Evolutionary conservation across 345 rosid genomes (phyloP), one percentile per base, ranked within the genome.

Genomic region (Eucalyptus regnans): DNA sequence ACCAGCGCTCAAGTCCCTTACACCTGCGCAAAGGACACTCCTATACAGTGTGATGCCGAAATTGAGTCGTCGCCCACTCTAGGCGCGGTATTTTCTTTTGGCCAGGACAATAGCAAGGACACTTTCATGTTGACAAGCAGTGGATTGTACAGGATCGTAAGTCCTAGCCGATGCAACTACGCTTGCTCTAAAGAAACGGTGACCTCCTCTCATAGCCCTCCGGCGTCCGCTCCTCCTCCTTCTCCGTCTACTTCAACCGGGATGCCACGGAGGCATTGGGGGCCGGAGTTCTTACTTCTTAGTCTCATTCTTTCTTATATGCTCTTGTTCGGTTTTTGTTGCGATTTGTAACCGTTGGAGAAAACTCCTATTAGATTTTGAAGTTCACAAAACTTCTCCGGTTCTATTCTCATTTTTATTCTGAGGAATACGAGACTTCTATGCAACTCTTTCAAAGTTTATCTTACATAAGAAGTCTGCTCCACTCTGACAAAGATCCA

Each of bases 81-180:
- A 90, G 95, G 97, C 33, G 96, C 95, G 92, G 54, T 96, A 83
- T 95, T 89, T 95, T 96, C 99, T 5, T 96, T 96, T 31, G 98
- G 98, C 23, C 94, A 96, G 87, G 99, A 97, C 92, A 96, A 96
- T 91, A 91, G 87, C 33, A 97, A 95, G 92, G 99, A 97, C 56
- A 89, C 95, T 11, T 95, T 91, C 88, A 56, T 95, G 87, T 94
- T 96, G 50, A 91, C 97, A 29, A 96, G 94, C 91, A 92, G 89
- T 48, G 99, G 99, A 51, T 97, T 97, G 87, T 96, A 93, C 84
- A 93, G 99, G 93, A 95, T 97, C 86, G 96, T 95, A 68, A 95
- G 93, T 37, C 98, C 99, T 1, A 95, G 98, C 90, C 99, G 97
- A 9, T 96, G 99, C 94, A 95, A 89, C 56, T 95, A 95, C 88